Conservation (phyloP, 1,284 basidiomycete genomes). For the Afroboletus lepidellus region DNA sequence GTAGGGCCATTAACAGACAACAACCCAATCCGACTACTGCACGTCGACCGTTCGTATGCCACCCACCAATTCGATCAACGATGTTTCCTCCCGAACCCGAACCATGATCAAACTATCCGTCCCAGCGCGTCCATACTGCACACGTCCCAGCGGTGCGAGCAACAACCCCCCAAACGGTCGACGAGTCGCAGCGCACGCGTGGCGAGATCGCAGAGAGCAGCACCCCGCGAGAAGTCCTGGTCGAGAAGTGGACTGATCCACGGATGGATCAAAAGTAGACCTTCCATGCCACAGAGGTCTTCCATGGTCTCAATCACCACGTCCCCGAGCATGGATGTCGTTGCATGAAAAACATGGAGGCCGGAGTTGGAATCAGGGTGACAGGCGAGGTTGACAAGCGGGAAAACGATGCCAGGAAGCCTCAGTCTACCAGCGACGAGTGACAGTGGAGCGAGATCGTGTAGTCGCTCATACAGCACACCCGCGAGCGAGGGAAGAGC, state of each 20-base stretch:
- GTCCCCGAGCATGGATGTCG: no score
- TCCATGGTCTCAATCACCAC: background rate
- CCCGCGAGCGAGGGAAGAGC: background rate
- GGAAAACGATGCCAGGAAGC: background rate
- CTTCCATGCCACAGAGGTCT: background rate
- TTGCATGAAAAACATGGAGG: background rate
- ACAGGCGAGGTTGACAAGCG: background rate
- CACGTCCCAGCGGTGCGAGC: background rate
- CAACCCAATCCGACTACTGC: no score
- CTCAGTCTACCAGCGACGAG: background rate
- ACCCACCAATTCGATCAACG: no score
- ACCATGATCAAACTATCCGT: no score
- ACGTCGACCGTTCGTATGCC: background rate
- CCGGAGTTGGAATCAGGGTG: background rate
- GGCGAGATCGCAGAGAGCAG: no score
- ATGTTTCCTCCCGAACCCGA: no score
- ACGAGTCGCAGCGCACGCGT: no score
- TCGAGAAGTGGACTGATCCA: no score
- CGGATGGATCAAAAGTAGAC: no score
- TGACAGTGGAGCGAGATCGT: background rate
- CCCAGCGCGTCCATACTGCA: background rate
- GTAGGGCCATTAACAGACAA: no score
- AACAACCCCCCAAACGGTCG: no score
- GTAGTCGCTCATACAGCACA: background rate
- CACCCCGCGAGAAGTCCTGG: no score